Conservation (phyloP, 2,329 filamentous ascomycete species). For the Ophiognomonia clavigignenti-juglandacearum region DNA sequence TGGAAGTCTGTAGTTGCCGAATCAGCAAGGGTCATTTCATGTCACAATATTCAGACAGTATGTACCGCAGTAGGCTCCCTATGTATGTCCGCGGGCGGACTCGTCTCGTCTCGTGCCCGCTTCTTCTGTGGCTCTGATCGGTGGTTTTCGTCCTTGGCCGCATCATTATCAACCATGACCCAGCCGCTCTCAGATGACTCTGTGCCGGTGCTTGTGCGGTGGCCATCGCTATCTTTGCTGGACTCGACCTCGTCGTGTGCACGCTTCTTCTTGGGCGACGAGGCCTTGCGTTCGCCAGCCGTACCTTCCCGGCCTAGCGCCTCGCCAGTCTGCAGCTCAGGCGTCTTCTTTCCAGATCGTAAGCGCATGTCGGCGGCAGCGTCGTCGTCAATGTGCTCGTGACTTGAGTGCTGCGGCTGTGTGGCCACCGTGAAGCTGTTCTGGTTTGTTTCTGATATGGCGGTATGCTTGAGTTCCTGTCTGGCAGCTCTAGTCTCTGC, state of each 20-base stretch:
- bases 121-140: constrained; percentile 63
- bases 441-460: constrained; percentile 48
- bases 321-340: constrained; percentile 25
- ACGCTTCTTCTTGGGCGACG: constrained; percentile 64
- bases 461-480: constrained; percentile 60
- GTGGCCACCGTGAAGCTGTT: constrained; percentile 21
- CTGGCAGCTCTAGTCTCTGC: constrained; percentile 59
- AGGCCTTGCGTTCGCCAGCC: constrained; percentile 43
- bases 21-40: not conserved
- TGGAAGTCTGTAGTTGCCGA: constrained; percentile 16
- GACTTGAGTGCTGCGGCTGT: constrained; percentile 19
- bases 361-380: constrained; percentile 19
- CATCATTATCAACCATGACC: constrained; percentile 15
- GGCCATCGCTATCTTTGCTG: constrained; percentile 38
- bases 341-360: constrained; percentile 24
- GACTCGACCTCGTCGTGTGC: constrained; percentile 55
- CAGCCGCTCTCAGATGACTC: constrained; percentile 26
- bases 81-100: constrained; percentile 13
- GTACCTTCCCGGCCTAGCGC: constrained; percentile 30
- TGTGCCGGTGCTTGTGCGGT: constrained; percentile 31
- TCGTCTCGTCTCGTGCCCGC: constrained; percentile 48
- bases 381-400: constrained; percentile 21
- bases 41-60: not conserved
- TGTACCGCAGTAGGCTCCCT: constrained; percentile 6
- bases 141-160: constrained; percentile 33